Conservation (phyloP, 2,329 filamentous ascomycete species). For the Penicillium verrucosum region DNA sequence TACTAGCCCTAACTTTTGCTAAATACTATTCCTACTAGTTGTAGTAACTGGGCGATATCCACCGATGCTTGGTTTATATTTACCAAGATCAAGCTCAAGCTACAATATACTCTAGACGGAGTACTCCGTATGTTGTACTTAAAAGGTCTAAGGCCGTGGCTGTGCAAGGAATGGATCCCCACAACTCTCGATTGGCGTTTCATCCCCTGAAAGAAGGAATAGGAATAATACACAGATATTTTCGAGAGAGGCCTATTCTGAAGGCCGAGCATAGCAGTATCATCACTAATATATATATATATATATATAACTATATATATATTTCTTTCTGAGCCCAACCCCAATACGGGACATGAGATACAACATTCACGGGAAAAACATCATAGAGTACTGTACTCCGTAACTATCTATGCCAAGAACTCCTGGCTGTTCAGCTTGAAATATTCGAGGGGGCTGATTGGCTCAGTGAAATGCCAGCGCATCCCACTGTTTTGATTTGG, state of each 20-base stretch:
- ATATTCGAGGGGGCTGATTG: neutral
- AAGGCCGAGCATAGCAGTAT: neutral
- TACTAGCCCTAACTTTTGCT: no score
- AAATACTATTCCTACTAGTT: neutral
- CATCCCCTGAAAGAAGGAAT: slow-evolving; percentile 6
- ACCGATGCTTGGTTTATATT: neutral
- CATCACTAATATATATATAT: neutral
- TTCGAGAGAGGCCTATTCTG: neutral
- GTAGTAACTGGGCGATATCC: neutral
- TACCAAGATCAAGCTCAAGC: neutral
- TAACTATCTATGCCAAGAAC: neutral
- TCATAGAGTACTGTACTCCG: neutral
- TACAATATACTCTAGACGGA: neutral
- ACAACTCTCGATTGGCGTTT: slow-evolving; percentile 3
- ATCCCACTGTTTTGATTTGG: slow-evolving; percentile 4
- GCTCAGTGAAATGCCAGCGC: slow-evolving; percentile 1
- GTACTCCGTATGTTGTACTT: neutral
- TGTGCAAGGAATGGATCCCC: slow-evolving; percentile 13
- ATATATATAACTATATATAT: no score
- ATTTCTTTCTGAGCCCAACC: neutral
- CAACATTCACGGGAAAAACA: neutral
- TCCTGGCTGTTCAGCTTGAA: neutral
- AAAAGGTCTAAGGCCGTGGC: slow-evolving; percentile 9
- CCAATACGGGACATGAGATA: neutral
- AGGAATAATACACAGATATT: no score